Percentiles rank a stretch among this genome's conserved stretches.
Evolutionary conservation across 1,284 basidiomycete genomes (phyloP).

Genomic region (Pisolithus thermaeus): DNA sequence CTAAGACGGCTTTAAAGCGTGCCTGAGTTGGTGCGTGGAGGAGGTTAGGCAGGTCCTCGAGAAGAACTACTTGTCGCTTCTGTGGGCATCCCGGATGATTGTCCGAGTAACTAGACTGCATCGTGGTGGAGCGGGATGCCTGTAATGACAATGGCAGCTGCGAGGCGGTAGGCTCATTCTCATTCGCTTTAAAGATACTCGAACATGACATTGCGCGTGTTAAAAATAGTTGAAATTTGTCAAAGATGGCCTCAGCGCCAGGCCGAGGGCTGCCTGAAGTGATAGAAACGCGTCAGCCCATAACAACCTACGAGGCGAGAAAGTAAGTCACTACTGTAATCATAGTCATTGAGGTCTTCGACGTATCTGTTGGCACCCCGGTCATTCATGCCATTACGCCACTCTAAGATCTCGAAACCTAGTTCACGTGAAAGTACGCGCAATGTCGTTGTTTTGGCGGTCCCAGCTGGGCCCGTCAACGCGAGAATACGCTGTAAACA

Average conservation of each 20-base stretch:
- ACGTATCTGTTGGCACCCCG: slow-evolving; percentile 6
- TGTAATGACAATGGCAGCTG: not conserved
- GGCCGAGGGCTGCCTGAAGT: slow-evolving; percentile 12
- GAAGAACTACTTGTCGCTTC: slow-evolving; percentile 62
- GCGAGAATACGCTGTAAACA: slow-evolving; percentile 68
- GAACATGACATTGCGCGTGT: slow-evolving; percentile 65
- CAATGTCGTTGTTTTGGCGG: slow-evolving; percentile 86
- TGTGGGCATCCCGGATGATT: slow-evolving; percentile 1
- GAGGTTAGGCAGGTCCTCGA: slow-evolving; percentile 93
- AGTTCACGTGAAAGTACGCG: slow-evolving; percentile 73
- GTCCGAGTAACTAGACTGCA: slow-evolving; percentile 2
- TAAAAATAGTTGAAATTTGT: slow-evolving; percentile 78
- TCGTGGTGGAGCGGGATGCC: not conserved
- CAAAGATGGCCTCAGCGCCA: slow-evolving; percentile 57
- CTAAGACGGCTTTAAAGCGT: slow-evolving; percentile 72
- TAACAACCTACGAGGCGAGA: not conserved
- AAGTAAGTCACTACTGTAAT: slow-evolving; percentile 1
- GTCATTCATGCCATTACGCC: slow-evolving; percentile 64
- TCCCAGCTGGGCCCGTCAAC: slow-evolving; percentile 86
- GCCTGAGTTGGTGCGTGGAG: slow-evolving; percentile 67
- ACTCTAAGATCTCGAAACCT: slow-evolving; percentile 81
- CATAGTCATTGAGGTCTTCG: slow-evolving; percentile 6
- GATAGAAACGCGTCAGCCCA: not conserved
- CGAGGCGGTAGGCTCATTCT: slow-evolving; percentile 15
- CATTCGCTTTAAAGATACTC: slow-evolving; percentile 42